Conservation (phyloP, 1,284 basidiomycete genomes). For the Amylostereum areolatum region DNA sequence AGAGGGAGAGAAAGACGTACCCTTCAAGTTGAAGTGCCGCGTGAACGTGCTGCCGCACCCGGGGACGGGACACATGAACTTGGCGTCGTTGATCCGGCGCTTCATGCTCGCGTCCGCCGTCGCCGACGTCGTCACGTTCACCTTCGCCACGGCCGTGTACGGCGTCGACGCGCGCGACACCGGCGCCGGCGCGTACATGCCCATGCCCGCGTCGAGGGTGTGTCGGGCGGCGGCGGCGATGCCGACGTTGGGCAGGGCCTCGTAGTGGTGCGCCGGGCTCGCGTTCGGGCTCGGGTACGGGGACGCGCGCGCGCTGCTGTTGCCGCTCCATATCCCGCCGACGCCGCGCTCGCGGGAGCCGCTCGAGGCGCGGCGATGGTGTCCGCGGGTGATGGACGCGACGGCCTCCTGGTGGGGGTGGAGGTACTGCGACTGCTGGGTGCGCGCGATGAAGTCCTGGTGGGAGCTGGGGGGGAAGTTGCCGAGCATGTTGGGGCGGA, state of each 20-base stretch:
- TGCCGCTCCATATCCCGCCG: conserved; percentile 18
- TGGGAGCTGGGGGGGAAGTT: conserved; percentile 34
- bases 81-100: conserved; percentile 68
- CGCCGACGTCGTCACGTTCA: conserved; percentile 66
- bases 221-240: conserved; percentile 8
- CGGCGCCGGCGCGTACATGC: conserved; percentile 6
- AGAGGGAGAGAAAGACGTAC: conserved; percentile 30
- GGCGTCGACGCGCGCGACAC: conserved; percentile 6
- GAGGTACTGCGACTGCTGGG: conserved; percentile 28
- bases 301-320: conserved; percentile 30
- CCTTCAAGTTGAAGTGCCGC: conserved; percentile 75
- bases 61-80: conserved; percentile 67
- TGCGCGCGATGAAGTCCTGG: conserved; percentile 37
- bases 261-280: conserved; percentile 29
- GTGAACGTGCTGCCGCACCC: conserved; percentile 83
- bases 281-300: conserved; percentile 57
- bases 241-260: conserved; percentile 23
- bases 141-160: conserved; percentile 34
- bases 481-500: conserved; percentile 22
- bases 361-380: conserved; percentile 56
- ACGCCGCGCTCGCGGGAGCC: conserved; percentile 45
- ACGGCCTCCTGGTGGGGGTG: conserved; percentile 32
- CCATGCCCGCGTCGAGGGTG: conserved; percentile 7
- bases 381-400: conserved; percentile 37
- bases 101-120: conserved; percentile 69